Conservation (phyloP, 805 yeast genomes). For the Maudiozyma serrabonitensis region DNA sequence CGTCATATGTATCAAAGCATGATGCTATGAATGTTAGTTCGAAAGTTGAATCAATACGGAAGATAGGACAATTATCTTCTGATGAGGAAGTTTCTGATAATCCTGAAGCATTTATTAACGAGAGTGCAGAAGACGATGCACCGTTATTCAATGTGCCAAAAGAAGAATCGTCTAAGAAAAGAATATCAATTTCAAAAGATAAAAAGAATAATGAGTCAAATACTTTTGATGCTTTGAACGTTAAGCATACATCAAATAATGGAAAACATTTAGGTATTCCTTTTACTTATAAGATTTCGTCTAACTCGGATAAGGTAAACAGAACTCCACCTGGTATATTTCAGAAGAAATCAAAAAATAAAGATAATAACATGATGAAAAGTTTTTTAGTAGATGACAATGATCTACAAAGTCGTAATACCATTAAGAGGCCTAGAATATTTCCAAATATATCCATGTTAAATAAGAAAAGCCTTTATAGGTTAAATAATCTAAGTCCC, state of each 20-base stretch:
- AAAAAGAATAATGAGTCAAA: neutral
- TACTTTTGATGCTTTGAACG: neutral
- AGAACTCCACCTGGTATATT: neutral
- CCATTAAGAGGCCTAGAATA: slow-evolving; percentile 16
- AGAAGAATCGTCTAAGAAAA: neutral
- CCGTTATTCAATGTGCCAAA: slow-evolving; percentile 8
- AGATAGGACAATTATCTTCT: slow-evolving; percentile 32
- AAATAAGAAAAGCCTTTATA: slow-evolving; percentile 19
- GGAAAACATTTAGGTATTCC: slow-evolving; percentile 4
- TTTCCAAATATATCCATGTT: slow-evolving; percentile 18
- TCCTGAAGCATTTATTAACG: slow-evolving; percentile 21
- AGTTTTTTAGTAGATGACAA: slow-evolving; percentile 6
- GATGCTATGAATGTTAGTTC: neutral
- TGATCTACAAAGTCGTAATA: neutral
- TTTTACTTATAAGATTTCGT: neutral
- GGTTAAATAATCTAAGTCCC: slow-evolving; percentile 41
- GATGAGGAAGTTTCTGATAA: slow-evolving; percentile 31
- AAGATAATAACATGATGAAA: slow-evolving; percentile 1
- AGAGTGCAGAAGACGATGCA: slow-evolving; percentile 13
- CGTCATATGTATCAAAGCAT: neutral
- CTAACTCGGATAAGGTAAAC: slow-evolving; percentile 2
- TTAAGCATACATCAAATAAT: neutral
- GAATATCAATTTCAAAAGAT: neutral
- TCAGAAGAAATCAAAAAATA: neutral
- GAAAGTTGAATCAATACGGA: slow-evolving; percentile 15